Percentiles rank a stretch among this genome's conserved stretches.
These are phyloP conservation scores for Lyophyllum semitale DNA, from an alignment of 768 basidiomycete genomes.

Conservation along the genomic window DNA sequence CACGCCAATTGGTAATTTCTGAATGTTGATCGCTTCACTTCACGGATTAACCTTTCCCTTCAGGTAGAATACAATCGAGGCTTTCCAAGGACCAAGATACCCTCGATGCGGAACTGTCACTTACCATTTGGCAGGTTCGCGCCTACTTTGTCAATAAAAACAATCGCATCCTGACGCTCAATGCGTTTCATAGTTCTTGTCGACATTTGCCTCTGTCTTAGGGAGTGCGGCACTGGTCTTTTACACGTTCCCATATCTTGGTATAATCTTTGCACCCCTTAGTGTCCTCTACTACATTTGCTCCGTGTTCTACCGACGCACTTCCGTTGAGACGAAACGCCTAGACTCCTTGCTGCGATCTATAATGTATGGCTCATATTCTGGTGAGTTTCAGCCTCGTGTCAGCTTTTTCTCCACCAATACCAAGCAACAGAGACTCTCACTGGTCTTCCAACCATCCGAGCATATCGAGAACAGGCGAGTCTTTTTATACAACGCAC, in stretches of 20 bases:
- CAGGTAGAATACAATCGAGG: conserved; percentile 58
- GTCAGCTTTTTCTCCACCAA: neutral
- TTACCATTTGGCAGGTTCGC: conserved; percentile 47
- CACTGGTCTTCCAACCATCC: conserved; percentile 64
- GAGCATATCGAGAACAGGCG: conserved; percentile 60
- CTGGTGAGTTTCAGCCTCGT: conserved; percentile 38
- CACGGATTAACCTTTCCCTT: neutral
- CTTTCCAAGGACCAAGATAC: conserved; percentile 66
- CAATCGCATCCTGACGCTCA: neutral
- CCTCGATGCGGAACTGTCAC: conserved; percentile 51
- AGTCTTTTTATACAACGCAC: conserved; percentile 2
- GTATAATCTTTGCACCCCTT: conserved; percentile 62
- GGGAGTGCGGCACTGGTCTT: conserved; percentile 63
- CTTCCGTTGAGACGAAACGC: conserved; percentile 66
- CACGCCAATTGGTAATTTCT: conserved; percentile 56
- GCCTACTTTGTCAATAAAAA: neutral
- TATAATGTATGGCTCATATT: conserved; percentile 55
- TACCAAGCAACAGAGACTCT: conserved; percentile 46
- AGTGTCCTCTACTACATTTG: conserved; percentile 51
- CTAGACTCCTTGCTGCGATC: conserved; percentile 66
- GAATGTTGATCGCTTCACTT: neutral
- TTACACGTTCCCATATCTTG: conserved; percentile 68
- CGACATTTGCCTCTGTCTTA: conserved; percentile 43
- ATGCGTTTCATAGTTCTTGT: conserved; percentile 33
- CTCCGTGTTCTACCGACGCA: conserved; percentile 58